Evolutionary conservation across 106 monocot genomes (phyloP).

Genomic region (Gastrodia elata): DNA sequence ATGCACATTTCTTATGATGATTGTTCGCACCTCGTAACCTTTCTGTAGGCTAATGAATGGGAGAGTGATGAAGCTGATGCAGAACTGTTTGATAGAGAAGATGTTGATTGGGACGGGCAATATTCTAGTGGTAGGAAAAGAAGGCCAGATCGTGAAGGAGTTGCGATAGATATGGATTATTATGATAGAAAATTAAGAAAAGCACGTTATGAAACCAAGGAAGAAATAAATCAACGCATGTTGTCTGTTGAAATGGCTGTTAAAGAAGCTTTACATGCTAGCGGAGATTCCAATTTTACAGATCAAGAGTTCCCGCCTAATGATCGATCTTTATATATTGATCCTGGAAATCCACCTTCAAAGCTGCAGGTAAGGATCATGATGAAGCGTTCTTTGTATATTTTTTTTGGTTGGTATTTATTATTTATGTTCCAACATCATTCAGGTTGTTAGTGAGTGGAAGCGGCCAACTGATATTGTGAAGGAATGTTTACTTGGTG

Average conservation of each 20-base stretch:
- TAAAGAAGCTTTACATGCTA: constrained; percentile 69
- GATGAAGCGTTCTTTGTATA: background rate
- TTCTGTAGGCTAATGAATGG: constrained; percentile 67
- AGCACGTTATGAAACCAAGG: constrained; percentile 63
- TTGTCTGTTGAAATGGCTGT: constrained; percentile 91
- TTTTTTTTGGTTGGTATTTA: background rate
- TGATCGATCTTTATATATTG: constrained; percentile 83
- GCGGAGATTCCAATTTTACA: constrained; percentile 71
- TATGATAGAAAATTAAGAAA: constrained; percentile 69
- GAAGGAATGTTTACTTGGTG: constrained; percentile 43
- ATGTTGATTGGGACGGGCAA: constrained; percentile 99
- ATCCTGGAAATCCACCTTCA: constrained; percentile 68
- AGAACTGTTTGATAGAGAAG: constrained; percentile 88
- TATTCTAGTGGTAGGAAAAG: constrained; percentile 97
- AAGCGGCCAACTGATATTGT: constrained; percentile 83
- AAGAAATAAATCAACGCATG: constrained; percentile 86
- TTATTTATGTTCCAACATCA: too few relatives aligned
- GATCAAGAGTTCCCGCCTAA: constrained; percentile 96
- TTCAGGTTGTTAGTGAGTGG: constrained; percentile 95
- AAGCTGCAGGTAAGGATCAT: constrained; percentile 63
- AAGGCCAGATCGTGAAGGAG: constrained; percentile 57
- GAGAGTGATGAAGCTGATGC: constrained; percentile 85
- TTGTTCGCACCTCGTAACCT: background rate
- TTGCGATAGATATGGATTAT: constrained; percentile 81
- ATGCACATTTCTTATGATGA: background rate